Conservation (phyloP, 2,329 filamentous ascomycete species). For the Fusarium sp. region DNA sequence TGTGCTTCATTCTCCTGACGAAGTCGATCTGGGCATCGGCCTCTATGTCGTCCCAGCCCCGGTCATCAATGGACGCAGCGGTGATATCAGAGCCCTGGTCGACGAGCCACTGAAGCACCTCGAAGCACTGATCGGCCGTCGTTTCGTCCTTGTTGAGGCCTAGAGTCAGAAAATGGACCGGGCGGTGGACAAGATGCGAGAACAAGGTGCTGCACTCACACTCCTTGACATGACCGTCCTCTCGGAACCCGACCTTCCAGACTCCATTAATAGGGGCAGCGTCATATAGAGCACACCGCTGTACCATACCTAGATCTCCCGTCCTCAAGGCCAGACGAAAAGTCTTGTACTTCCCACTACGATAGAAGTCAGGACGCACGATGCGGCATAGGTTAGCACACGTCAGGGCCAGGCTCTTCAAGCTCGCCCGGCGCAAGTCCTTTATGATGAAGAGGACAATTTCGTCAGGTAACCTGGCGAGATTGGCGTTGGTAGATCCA, state of each 20-base stretch:
- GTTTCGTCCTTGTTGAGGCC: background rate
- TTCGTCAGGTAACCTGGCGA: background rate
- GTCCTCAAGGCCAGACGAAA: background rate
- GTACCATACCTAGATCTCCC: background rate
- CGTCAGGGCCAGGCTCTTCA: background rate
- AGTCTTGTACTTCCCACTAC: background rate
- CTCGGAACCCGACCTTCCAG: background rate
- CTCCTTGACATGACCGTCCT: background rate
- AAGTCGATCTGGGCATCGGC: background rate
- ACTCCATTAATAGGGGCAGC: background rate
- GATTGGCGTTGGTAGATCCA: background rate
- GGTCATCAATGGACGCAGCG: background rate
- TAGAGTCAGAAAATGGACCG: background rate
- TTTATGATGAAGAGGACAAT: background rate
- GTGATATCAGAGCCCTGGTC: background rate
- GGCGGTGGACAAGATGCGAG: background rate
- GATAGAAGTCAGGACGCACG: background rate
- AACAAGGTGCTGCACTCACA: background rate
- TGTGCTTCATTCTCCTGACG: background rate
- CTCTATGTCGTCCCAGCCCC: background rate
- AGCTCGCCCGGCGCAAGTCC: background rate
- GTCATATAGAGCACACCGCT: background rate
- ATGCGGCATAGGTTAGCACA: background rate
- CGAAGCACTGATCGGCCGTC: background rate
- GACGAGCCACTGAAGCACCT: background rate